A percentile compares a stretch with the other conserved stretches of the same genome.
Conservation (phyloP, 1,284 basidiomycete species). For the Fomitopsis pinicola region DNA sequence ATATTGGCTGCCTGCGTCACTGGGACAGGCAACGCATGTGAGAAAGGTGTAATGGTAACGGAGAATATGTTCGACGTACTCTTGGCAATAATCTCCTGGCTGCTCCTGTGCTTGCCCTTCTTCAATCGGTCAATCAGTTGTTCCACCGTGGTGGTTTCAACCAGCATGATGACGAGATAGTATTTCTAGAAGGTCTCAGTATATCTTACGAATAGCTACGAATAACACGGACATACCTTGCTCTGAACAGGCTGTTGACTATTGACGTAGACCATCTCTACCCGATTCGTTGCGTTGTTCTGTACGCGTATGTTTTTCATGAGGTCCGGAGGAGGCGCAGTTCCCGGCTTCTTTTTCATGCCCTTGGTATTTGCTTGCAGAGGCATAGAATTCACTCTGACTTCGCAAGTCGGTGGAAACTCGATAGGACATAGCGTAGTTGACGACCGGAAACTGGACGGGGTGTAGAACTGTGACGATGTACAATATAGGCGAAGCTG, state of each 20-base stretch:
- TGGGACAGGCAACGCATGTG: constrained; percentile 25
- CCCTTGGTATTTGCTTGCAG: constrained; percentile 84
- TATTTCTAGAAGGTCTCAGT: constrained; percentile 58
- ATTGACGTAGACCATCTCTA: constrained; percentile 91
- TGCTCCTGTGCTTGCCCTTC: constrained; percentile 59
- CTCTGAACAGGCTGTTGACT: constrained; percentile 71
- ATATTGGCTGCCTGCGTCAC: constrained; percentile 57
- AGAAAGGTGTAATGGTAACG: neutral
- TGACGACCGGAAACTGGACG: constrained; percentile 48
- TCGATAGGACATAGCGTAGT: constrained; percentile 71
- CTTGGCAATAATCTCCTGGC: constrained; percentile 62
- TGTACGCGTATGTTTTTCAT: constrained; percentile 52
- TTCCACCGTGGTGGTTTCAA: constrained; percentile 67
- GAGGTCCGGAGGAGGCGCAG: constrained; percentile 87
- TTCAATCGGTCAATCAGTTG: constrained; percentile 66
- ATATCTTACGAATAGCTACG: neutral
- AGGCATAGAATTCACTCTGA: constrained; percentile 73
- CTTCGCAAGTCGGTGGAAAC: constrained; percentile 90
- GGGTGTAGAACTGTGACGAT: constrained; percentile 77
- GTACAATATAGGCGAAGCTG: constrained; percentile 92
- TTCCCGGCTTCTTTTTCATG: constrained; percentile 95
- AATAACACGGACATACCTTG: constrained; percentile 44
- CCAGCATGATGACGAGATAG: constrained; percentile 79
- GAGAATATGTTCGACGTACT: constrained; percentile 40
- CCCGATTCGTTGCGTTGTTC: constrained; percentile 51